Base-by-base conservation (phyloP, 73 alveolate species). In the Blepharisma stoltei region DNA sequence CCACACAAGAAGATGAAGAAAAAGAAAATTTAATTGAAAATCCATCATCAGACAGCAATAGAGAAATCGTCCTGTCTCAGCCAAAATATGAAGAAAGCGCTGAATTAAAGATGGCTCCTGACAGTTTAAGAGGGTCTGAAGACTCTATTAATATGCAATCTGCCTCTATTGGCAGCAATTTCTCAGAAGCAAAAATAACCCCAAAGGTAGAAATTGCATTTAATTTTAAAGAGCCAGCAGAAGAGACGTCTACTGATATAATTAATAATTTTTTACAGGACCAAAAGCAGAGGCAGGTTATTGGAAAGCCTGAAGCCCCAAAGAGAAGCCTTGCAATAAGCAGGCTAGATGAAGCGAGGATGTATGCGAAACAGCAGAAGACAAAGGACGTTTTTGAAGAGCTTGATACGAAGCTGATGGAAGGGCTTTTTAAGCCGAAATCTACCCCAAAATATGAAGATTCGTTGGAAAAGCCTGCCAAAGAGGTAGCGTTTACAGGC, bases 81-180 rank as follows among this genome's bases (percentile, higher is more conserved):
- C 73, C 73, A 9, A 60, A 60, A 60, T 60, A 60, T 5, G 73
- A 60, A 60, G 73, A 60, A 60, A 60, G 18, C 23, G 73, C 14
- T 20, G 48, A 60, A 4, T 4, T 14, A 14, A 0, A 14, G 38
- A 38, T 60, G 5, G 73, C 14, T 1, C 23, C 46, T 60, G 73
- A 60, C 5, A 25, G 23, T 2, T 60, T n/a, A 38, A 0, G 46
- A 14, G 73, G 23, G 45, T 60, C 41, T 32, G 41, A 32, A 32
- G 41, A 32, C 3, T 32, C 41, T 32, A 32, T 32, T 32, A 32
- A 32, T 32, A 32, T 32, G 41, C 41, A 32, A 3, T 32, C 41
- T 32, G 41, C 41, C 41, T 32, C 41, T 32, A 32, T 32, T 32
- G 41, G 66, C n/a, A 52, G 66, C 66, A 52, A 52, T 52, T 52